Percentiles rank a stretch among this genome's conserved stretches.
These are phyloP conservation scores for Pleomassaria siparia DNA, from an alignment of 2,329 filamentous ascomycete species.

Conservation along the genomic window DNA sequence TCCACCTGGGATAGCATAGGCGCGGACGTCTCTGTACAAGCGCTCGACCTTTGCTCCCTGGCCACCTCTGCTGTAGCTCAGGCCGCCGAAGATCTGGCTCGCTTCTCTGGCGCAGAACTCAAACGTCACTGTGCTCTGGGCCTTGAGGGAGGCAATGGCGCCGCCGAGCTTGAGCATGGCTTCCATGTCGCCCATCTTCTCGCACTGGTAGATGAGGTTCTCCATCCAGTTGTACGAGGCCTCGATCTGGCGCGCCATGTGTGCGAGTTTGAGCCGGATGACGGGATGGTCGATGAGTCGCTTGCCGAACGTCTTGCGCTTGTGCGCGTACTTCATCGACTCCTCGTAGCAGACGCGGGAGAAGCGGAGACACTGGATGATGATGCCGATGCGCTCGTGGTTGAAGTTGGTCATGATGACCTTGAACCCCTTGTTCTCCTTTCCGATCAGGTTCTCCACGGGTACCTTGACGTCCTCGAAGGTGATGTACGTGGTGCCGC, in stretches of 20 bases:
- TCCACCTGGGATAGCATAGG: slow-evolving; percentile 92
- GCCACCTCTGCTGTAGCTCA: slow-evolving; percentile 88
- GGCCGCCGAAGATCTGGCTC: slow-evolving; percentile 93
- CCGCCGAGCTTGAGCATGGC: slow-evolving; percentile 95
- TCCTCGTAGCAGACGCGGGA: slow-evolving; percentile 96
- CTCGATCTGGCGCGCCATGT: slow-evolving; percentile 98
- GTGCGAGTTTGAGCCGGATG: slow-evolving; percentile 94
- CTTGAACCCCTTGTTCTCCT: slow-evolving; percentile 97
- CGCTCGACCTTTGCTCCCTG: slow-evolving; percentile 96
- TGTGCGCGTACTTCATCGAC: slow-evolving; percentile 93
- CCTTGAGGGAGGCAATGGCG: slow-evolving; percentile 90
- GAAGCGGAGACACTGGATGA: slow-evolving; percentile 96
- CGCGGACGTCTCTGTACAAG: slow-evolving; percentile 90
- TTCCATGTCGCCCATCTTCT: slow-evolving; percentile 90
- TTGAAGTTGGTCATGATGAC: slow-evolving; percentile 99
- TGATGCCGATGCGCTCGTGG: slow-evolving; percentile 97
- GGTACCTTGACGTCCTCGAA: slow-evolving; percentile 99
- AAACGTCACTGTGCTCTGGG: slow-evolving; percentile 89
- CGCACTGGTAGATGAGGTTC: slow-evolving; percentile 89
- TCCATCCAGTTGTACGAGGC: slow-evolving; percentile 97
- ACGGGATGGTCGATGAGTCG: slow-evolving; percentile 95
- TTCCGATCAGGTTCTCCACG: slow-evolving; percentile 97
- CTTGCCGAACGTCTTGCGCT: slow-evolving; percentile 95
- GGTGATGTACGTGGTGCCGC: slow-evolving; percentile 94
- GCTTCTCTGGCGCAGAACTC: slow-evolving; percentile 98